Percentiles rank a stretch among this genome's conserved stretches.
These are phyloP conservation scores for Candida loeiensis DNA, from an alignment of 805 yeast genomes.

Conservation along the genomic window DNA sequence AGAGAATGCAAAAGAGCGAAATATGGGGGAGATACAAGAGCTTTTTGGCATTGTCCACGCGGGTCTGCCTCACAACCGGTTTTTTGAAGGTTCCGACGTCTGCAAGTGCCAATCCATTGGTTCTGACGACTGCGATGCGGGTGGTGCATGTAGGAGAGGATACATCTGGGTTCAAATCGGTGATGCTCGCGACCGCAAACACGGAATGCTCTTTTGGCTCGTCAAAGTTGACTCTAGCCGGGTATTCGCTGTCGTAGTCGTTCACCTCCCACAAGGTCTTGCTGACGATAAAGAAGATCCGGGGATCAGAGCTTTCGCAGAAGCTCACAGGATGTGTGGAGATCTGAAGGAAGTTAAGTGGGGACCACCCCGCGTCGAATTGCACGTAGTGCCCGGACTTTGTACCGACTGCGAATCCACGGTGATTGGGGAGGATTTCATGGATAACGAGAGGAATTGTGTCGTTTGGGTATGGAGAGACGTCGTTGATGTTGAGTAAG, in stretches of 20 bases:
- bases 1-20: constrained; percentile 28
- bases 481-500: neutral
- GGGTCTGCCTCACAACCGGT: constrained; percentile 27
- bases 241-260: constrained; percentile 23
- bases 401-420: constrained; percentile 26
- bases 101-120: constrained; percentile 35
- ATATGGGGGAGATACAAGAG: constrained; percentile 27
- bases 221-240: constrained; percentile 31
- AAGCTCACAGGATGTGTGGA: constrained; percentile 27
- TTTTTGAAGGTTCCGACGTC: constrained; percentile 21
- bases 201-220: constrained; percentile 32
- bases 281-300: constrained; percentile 23
- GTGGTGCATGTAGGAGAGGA: neutral
- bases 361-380: constrained; percentile 13
- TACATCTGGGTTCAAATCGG: neutral
- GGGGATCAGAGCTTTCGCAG: constrained; percentile 14
- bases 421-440: constrained; percentile 12
- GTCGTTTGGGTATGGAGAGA: constrained; percentile 8
- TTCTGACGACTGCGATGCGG: constrained; percentile 24
- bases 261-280: constrained; percentile 34
- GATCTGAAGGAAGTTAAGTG: constrained; percentile 19
- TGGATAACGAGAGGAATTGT: constrained; percentile 7
- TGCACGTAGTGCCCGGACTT: constrained; percentile 28
- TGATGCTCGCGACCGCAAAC: constrained; percentile 12
- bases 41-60: constrained; percentile 32